Percentiles rank a stretch among this genome's conserved stretches.
Conservation (phyloP, 495 filamentous ascomycete genomes). For the Ascodesmis nigricans region DNA sequence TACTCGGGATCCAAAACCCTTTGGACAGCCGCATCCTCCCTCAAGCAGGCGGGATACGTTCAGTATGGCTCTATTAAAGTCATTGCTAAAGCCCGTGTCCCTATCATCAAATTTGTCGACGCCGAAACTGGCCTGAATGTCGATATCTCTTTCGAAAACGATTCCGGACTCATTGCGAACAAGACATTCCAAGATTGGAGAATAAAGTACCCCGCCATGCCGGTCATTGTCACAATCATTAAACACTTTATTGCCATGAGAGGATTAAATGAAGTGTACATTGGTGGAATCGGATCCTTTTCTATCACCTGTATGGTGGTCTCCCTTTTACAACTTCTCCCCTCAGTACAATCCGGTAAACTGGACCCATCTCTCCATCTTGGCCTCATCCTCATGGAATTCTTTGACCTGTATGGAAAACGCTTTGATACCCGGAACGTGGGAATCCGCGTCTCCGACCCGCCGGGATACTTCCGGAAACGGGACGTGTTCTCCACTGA, state of each 20-base stretch:
- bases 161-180: slow-evolving; percentile 54
- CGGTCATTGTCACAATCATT: slow-evolving; percentile 56
- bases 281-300: slow-evolving; percentile 85
- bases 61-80: slow-evolving; percentile 33
- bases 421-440: slow-evolving; percentile 40
- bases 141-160: slow-evolving; percentile 87
- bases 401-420: slow-evolving; percentile 74
- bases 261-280: slow-evolving; percentile 69
- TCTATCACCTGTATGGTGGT: slow-evolving; percentile 84
- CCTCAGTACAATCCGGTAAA: slow-evolving; percentile 35
- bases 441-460: slow-evolving; percentile 55
- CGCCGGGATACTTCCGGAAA: slow-evolving; percentile 40
- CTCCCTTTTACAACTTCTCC: slow-evolving; percentile 57
- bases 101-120: slow-evolving; percentile 80
- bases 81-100: slow-evolving; percentile 60
- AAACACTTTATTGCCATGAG: slow-evolving; percentile 85
- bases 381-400: slow-evolving; percentile 59
- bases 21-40: slow-evolving; percentile 27
- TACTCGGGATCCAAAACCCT: slow-evolving; percentile 25
- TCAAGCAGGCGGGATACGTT: slow-evolving; percentile 31
- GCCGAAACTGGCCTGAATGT: slow-evolving; percentile 47
- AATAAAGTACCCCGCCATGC: slow-evolving; percentile 55
- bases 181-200: slow-evolving; percentile 63
- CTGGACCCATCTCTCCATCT: slow-evolving; percentile 40
- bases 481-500: slow-evolving; percentile 16